These are phyloP conservation scores for Nicotiana otophora DNA, from an alignment of 257 asterid species.

Conservation along the genomic window DNA sequence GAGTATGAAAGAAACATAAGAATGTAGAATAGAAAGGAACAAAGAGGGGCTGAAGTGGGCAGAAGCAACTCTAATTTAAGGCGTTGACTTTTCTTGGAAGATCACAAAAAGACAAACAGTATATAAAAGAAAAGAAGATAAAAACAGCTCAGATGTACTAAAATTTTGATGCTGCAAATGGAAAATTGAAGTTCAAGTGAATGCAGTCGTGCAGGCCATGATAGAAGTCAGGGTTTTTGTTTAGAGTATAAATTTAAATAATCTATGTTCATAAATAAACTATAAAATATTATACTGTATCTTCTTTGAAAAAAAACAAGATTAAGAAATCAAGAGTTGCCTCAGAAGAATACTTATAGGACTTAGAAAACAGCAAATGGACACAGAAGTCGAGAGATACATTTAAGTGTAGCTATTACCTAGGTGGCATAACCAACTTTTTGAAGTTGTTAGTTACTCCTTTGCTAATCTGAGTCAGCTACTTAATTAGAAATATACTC, in stretches of 20 bases:
- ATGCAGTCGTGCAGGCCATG: slow-evolving; percentile 1
- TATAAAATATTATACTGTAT: neutral
- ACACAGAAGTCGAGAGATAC: neutral
- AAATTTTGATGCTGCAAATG: neutral
- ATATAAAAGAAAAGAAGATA: neutral
- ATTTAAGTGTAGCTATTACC: neutral
- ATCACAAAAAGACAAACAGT: slow-evolving; percentile 1
- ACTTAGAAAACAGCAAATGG: neutral
- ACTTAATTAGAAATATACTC: neutral
- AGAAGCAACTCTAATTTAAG: neutral
- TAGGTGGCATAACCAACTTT: neutral
- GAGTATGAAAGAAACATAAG: neutral
- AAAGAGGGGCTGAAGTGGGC: slow-evolving; percentile 2
- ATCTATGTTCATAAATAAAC: neutral
- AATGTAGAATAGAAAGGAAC: neutral
- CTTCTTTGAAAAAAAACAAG: neutral
- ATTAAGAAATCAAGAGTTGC: neutral
- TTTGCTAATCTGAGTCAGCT: neutral
- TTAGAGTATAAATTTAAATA: neutral
- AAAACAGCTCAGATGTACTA: slow-evolving; percentile 3
- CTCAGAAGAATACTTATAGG: neutral
- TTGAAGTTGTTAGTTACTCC: neutral
- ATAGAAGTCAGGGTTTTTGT: neutral
- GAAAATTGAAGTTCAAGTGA: neutral
- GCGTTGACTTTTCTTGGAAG: neutral